phyloP scores from a whole-genome alignment of 1,284 basidiomycete genomes.

The Amylostereum areolatum region DNA sequence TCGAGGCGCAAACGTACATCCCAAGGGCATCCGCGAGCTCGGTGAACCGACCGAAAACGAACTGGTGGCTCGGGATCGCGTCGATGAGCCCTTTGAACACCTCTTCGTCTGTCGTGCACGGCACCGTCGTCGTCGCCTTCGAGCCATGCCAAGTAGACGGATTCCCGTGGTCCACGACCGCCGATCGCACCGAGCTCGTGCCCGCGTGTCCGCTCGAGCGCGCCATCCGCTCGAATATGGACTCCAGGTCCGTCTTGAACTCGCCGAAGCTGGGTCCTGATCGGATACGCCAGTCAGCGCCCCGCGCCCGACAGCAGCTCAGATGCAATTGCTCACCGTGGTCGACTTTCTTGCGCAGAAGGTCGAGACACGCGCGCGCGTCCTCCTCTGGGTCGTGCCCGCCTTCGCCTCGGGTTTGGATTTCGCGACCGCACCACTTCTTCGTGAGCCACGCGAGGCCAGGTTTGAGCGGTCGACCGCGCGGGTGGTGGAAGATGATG shows the following conservation, averaged over 20 bases:
- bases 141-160: constrained; percentile 75
- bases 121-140: constrained; percentile 70
- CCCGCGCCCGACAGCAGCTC: too few relatives aligned
- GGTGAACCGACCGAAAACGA: constrained; percentile 78
- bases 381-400: constrained; percentile 94
- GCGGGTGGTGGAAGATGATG: constrained; percentile 82
- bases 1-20: constrained; percentile 48
- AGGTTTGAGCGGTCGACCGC: constrained; percentile 85
- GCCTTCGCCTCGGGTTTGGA: constrained; percentile 70
- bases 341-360: constrained; percentile 75
- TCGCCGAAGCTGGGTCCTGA: constrained; percentile 77
- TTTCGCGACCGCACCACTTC: constrained; percentile 83
- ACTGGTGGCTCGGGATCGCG: constrained; percentile 62
- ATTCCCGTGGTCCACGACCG: constrained; percentile 83
- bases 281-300: background rate
- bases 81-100: constrained; percentile 61
- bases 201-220: constrained; percentile 41
- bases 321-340: constrained; percentile 39
- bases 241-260: constrained; percentile 78
- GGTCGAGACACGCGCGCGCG: constrained; percentile 78
- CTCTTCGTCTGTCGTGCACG: constrained; percentile 73
- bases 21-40: constrained; percentile 69
- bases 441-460: constrained; percentile 89
- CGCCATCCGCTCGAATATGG: constrained; percentile 78
- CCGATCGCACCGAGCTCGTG: constrained; percentile 43